Conservation (phyloP, 2,329 filamentous ascomycete genomes). For the Aspergillus piperis region DNA sequence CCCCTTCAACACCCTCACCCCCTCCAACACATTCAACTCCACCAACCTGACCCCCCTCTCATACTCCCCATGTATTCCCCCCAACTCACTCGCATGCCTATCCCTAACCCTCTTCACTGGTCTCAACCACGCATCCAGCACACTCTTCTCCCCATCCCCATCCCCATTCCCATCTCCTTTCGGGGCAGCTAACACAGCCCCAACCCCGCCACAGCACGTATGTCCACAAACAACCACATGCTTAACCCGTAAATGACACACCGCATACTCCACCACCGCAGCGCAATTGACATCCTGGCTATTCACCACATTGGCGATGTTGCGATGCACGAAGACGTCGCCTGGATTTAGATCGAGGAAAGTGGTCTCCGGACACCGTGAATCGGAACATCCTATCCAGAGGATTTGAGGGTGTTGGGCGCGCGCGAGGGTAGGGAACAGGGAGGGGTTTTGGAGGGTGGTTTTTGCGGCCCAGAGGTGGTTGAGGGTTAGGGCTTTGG, state of each 20-base stretch:
- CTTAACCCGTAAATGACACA: conserved; percentile 53
- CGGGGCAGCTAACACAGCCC: too few relatives aligned
- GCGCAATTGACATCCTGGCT: conserved; percentile 33
- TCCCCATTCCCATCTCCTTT: too few relatives aligned
- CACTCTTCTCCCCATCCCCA: too few relatives aligned
- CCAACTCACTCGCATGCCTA: conserved; percentile 65
- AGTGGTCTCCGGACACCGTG: conserved; percentile 36
- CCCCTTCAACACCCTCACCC: conserved; percentile 59
- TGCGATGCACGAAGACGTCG: conserved; percentile 38
- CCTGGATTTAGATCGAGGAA: conserved; percentile 36
- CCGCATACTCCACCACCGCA: conserved; percentile 37
- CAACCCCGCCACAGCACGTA: conserved; percentile 66
- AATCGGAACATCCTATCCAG: conserved; percentile 40
- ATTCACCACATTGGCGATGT: conserved; percentile 37
- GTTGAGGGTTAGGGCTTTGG: conserved; percentile 1
- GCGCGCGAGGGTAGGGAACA: conserved; percentile 64
- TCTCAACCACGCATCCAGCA: conserved; percentile 70
- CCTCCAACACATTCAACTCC: conserved; percentile 31
- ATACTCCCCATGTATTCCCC: conserved; percentile 23
- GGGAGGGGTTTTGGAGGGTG: conserved; percentile 58
- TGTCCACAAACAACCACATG: conserved; percentile 72
- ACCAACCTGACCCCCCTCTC: conserved; percentile 28
- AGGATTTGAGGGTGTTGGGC: conserved; percentile 72
- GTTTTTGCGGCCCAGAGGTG: conserved; percentile 3
- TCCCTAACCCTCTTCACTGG: conserved; percentile 61